These are phyloP conservation scores for Paecilomyces variotii DNA, from an alignment of 2,329 filamentous ascomycete genomes.

Conservation along the genomic window DNA sequence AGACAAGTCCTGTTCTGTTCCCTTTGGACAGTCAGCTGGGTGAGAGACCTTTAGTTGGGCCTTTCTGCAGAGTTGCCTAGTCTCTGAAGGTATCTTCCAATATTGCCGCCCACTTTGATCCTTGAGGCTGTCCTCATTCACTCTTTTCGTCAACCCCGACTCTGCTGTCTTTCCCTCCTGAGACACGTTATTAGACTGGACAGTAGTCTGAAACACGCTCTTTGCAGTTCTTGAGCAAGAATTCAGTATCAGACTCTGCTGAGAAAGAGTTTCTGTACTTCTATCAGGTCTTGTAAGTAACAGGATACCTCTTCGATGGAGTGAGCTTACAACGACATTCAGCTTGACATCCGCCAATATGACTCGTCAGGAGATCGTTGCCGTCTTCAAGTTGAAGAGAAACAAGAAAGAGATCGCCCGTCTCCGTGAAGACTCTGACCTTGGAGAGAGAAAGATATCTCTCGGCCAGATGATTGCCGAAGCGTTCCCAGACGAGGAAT, in stretches of 20 bases:
- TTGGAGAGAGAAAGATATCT: background rate
- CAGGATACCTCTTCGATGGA: background rate
- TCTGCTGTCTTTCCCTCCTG: background rate
- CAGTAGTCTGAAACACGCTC: background rate
- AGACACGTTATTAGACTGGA: background rate
- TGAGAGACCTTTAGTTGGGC: no score
- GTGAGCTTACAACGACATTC: background rate
- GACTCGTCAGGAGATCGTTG: background rate
- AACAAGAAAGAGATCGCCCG: slow-evolving; percentile 7
- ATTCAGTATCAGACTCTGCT: background rate
- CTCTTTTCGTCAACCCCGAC: background rate
- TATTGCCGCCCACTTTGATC: background rate
- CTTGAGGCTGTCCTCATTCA: background rate
- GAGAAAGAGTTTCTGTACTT: background rate
- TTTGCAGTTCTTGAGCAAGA: background rate
- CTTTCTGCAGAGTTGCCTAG: background rate
- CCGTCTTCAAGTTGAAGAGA: slow-evolving; percentile 13
- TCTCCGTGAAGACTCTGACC: background rate
- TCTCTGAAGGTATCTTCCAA: background rate
- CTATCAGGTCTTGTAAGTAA: background rate
- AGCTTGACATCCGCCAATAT: background rate
- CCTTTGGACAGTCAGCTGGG: background rate
- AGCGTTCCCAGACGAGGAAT: slow-evolving; percentile 1
- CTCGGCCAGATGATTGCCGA: slow-evolving; percentile 2
- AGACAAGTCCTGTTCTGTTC: background rate